Evolutionary conservation across 2,329 filamentous ascomycete genomes (phyloP).

Genomic region (Sporothrix luriei): DNA sequence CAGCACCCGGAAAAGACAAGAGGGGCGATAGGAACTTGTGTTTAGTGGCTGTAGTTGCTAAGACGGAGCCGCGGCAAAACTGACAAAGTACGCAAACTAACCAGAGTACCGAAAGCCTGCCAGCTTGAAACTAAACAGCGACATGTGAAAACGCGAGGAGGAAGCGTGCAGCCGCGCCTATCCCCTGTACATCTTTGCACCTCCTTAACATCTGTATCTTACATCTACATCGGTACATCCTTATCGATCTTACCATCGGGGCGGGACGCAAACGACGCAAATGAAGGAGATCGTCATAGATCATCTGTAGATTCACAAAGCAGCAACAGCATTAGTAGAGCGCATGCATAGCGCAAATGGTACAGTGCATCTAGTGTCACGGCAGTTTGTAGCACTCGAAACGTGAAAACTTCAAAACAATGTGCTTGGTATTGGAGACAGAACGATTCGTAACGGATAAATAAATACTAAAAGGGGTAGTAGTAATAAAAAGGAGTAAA

Average conservation of each 20-base stretch:
- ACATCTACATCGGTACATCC: not conserved
- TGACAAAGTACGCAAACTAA: too few species aligned
- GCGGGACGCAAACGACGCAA: too few species aligned
- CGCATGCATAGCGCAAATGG: too few species aligned
- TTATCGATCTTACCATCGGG: not conserved
- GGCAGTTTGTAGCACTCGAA: not conserved
- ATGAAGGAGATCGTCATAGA: too few species aligned
- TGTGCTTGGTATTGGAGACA: constrained; percentile 17
- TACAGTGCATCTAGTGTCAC: not conserved
- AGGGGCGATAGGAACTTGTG: not conserved
- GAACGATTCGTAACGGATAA: not conserved
- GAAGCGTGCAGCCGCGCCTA: not conserved
- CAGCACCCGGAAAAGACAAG: not conserved
- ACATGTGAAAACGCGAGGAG: not conserved
- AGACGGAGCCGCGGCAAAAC: not conserved
- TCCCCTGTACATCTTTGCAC: not conserved
- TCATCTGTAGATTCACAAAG: too few species aligned
- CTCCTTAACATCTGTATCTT: not conserved
- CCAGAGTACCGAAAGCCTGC: not conserved
- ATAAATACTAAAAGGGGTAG: constrained; percentile 17
- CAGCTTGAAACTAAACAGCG: not conserved
- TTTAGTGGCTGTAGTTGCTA: not conserved
- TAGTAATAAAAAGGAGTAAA: constrained; percentile 5
- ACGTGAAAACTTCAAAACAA: not conserved
- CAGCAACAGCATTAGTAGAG: not conserved